Percentiles rank a stretch among this genome's conserved stretches.
phyloP scores from a whole-genome alignment of 2,329 filamentous ascomycete species.

The Plenodomus tracheiphilus region DNA sequence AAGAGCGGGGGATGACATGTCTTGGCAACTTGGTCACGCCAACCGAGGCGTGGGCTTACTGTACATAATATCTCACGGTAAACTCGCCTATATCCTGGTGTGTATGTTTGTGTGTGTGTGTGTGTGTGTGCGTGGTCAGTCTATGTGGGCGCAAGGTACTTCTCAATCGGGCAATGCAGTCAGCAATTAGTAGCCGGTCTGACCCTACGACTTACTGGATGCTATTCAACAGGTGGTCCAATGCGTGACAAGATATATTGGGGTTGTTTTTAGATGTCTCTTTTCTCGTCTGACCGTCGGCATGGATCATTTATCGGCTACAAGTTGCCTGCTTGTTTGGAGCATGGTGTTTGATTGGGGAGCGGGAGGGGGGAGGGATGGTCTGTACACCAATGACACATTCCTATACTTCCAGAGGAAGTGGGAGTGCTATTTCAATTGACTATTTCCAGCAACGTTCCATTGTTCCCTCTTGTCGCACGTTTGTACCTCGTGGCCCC shows the following conservation, averaged over 20 bases:
- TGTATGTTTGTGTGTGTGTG: too few relatives aligned
- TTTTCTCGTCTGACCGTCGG: slow-evolving; percentile 1
- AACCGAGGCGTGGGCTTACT: neutral
- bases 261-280: slow-evolving; percentile 15
- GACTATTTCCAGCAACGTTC: neutral
- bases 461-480: neutral
- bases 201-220: slow-evolving; percentile 17
- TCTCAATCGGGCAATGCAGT: slow-evolving; percentile 23
- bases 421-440: neutral
- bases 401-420: neutral
- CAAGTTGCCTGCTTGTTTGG: neutral
- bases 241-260: slow-evolving; percentile 14
- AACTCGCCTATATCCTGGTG: too few relatives aligned
- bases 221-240: slow-evolving; percentile 21
- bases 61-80: neutral
- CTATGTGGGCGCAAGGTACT: neutral
- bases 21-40: neutral
- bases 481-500: neutral
- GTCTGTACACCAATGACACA: neutral
- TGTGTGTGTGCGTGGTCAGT: too few relatives aligned
- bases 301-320: neutral
- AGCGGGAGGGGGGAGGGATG: neutral
- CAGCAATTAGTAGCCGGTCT: slow-evolving; percentile 37
- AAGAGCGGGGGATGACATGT: neutral
- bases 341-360: neutral